Evolutionary conservation across 2,329 filamentous ascomycete genomes (phyloP).

Genomic region (Pestalotiopsis fici): DNA sequence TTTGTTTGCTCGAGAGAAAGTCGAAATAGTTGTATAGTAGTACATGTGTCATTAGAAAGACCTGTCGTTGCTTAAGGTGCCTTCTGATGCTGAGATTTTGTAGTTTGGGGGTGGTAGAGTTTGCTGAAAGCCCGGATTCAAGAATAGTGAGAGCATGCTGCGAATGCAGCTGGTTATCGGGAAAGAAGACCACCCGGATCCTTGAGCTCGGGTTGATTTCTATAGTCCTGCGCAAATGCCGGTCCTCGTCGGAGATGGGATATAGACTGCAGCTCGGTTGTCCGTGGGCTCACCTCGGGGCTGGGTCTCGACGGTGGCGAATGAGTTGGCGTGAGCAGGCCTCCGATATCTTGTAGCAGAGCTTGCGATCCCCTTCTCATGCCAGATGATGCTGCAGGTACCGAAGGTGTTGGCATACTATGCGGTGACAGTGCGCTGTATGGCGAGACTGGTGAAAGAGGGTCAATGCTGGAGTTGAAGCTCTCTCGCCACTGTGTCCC

Average conservation of each 20-base stretch:
- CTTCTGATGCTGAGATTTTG: too few relatives aligned
- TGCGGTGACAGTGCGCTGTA: conserved; percentile 24
- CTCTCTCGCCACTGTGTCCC: conserved; percentile 38
- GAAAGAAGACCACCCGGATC: conserved; percentile 41
- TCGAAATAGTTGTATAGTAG: background rate
- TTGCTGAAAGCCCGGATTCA: background rate
- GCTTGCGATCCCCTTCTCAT: conserved; percentile 57
- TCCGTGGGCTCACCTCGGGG: conserved; percentile 23
- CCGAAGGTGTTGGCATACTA: conserved; percentile 40
- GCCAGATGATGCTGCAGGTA: conserved; percentile 45
- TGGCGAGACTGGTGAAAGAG: conserved; percentile 19
- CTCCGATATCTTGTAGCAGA: conserved; percentile 60
- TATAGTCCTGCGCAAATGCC: conserved; percentile 29
- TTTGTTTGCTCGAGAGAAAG: conserved; percentile 1
- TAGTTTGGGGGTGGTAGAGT: background rate
- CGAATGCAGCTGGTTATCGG: background rate
- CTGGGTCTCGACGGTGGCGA: conserved; percentile 31
- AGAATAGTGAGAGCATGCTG: background rate
- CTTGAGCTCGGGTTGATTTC: conserved; percentile 32
- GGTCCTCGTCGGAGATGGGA: conserved; percentile 40
- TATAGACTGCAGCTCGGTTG: conserved; percentile 49
- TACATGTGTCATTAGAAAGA: conserved; percentile 6
- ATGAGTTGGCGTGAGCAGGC: conserved; percentile 46
- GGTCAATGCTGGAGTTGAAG: conserved; percentile 41
- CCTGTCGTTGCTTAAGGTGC: background rate